These are phyloP conservation scores for Diutina neorugosa DNA, from an alignment of 1,139 yeast genomes.

Conservation along the genomic window DNA sequence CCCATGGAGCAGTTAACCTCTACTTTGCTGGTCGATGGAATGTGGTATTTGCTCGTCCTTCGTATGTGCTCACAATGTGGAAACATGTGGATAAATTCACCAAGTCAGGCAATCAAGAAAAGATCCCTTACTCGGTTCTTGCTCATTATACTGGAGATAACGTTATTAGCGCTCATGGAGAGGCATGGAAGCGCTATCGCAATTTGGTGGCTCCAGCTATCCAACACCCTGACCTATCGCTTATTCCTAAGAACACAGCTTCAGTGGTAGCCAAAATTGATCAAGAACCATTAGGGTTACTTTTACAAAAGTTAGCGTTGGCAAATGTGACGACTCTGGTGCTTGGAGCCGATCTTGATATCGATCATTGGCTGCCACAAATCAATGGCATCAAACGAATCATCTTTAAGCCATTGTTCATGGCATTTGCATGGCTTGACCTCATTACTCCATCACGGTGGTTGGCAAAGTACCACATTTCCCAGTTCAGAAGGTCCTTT, in stretches of 20 bases:
- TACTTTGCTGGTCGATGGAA: slow-evolving; percentile 59
- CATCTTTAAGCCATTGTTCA: slow-evolving; percentile 42
- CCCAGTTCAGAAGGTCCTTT: slow-evolving; percentile 24
- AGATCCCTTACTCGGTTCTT: slow-evolving; percentile 44
- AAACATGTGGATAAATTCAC: slow-evolving; percentile 38
- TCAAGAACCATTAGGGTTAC: slow-evolving; percentile 18
- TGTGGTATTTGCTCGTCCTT: slow-evolving; percentile 39
- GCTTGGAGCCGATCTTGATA: slow-evolving; percentile 34
- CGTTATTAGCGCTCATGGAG: slow-evolving; percentile 48
- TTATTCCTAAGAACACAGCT: slow-evolving; percentile 23
- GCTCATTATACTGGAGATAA: slow-evolving; percentile 53
- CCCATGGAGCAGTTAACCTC: slow-evolving; percentile 45
- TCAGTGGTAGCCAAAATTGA: slow-evolving; percentile 12
- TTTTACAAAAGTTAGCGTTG: slow-evolving; percentile 34
- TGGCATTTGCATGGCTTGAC: slow-evolving; percentile 46
- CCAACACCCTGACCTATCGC: slow-evolving; percentile 33
- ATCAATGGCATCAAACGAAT: slow-evolving; percentile 36
- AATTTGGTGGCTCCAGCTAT: slow-evolving; percentile 33
- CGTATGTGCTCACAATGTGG: slow-evolving; percentile 32
- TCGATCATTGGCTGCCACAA: slow-evolving; percentile 12
- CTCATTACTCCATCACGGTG: slow-evolving; percentile 35
- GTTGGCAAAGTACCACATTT: slow-evolving; percentile 32
- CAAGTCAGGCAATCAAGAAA: slow-evolving; percentile 50
- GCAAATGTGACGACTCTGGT: slow-evolving; percentile 41
- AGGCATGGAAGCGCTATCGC: slow-evolving; percentile 40